Evolutionary conservation across 129 eudicot species (phyloP).

Genomic region (Helianthus tuberosus): DNA sequence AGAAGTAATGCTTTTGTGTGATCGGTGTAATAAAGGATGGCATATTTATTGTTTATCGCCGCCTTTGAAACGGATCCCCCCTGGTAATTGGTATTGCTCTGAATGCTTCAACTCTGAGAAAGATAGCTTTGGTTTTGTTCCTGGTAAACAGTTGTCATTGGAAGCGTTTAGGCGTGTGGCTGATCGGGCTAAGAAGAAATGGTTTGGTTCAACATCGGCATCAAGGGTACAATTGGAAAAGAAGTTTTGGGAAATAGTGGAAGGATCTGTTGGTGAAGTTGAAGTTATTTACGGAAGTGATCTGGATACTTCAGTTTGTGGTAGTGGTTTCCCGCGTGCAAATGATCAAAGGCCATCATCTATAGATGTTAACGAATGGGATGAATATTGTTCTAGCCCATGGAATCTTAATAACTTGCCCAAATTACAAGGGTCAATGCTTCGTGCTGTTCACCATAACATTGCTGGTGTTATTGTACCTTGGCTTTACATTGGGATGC

Average conservation of each 20-base stretch:
- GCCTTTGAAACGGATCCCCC: conserved; percentile 77
- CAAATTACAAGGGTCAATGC: conserved; percentile 92
- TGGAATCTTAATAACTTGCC: conserved; percentile 99
- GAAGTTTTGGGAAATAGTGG: conserved; percentile 99
- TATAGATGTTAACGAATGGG: conserved; percentile 59
- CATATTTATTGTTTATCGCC: conserved; percentile 95
- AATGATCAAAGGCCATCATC: conserved; percentile 66
- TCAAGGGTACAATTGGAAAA: conserved; percentile 82
- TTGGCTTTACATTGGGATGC: conserved; percentile 99
- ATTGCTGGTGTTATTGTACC: conserved; percentile 99
- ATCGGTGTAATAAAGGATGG: conserved; percentile 97
- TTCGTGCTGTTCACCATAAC: conserved; percentile 85
- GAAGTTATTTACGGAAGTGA: conserved; percentile 99
- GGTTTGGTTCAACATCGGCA: conserved; percentile 79
- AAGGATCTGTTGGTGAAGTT: conserved; percentile 90
- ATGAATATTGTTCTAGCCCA: conserved; percentile 76
- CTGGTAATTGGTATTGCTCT: conserved; percentile 96
- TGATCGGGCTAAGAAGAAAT: conserved; percentile 85
- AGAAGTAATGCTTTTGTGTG: conserved; percentile 96
- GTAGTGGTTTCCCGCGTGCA: conserved; percentile 92
- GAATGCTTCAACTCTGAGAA: conserved; percentile 93
- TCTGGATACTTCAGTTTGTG: conserved; percentile 88
- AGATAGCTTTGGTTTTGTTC: conserved; percentile 94
- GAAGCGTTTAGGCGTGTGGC: conserved; percentile 92
- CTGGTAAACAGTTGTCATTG: conserved; percentile 73